Base-by-base conservation (phyloP, 805 yeast species). In the Yarrowia keelungensis region DNA sequence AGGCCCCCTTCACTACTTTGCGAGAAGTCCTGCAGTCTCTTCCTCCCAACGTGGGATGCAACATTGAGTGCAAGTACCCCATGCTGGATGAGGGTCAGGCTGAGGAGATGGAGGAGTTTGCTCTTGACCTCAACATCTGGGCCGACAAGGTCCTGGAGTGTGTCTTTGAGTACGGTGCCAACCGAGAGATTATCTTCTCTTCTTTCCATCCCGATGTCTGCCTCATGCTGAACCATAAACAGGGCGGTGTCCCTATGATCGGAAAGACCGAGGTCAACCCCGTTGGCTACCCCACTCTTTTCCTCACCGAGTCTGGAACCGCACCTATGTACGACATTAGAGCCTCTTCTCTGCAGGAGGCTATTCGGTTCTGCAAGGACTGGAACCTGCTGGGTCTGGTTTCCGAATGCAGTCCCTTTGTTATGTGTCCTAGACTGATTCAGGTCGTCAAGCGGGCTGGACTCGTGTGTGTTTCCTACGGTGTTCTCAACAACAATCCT, bases 191-290 rank as follows among this genome's bases (percentile, higher is more conserved):
- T 51, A 88, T 94, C 19, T 91, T 94, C 74, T 91, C 97, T 1
- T 90, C 97, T 2, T 94, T 94, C 84, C 97, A 94, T 75, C 98
- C 98, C 0, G 98, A 94, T 76, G 85, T 92, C 41, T 94, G 98
- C 78, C 78, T 91, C 67, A 81, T 92, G 82, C 80, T 94, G 50
- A 89, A 97, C 1, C 80, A 94, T 79, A 94, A 94, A 77, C 98
- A 93, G 79, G 98, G 98, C 36, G 86, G 94, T 0, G 90, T 93
- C 73, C 98, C 98, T 0, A 90, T 94, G 71, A 43, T 45, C 35
- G 51, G 51, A 3, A 62, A 62, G 45, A 49, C 46, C 2, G 67
- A 46, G 22, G 54, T 47, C 47, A 47, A 47, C 45, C 67, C 67
- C 8, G 67, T 62, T 10, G 67, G 67, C 12, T 62, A 62, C 47